Evolutionary conservation across 202 grass and related monocot genomes (phyloP), one percentile per base, ranked within the genome.

Genomic region (Panicum virgatum): DNA sequence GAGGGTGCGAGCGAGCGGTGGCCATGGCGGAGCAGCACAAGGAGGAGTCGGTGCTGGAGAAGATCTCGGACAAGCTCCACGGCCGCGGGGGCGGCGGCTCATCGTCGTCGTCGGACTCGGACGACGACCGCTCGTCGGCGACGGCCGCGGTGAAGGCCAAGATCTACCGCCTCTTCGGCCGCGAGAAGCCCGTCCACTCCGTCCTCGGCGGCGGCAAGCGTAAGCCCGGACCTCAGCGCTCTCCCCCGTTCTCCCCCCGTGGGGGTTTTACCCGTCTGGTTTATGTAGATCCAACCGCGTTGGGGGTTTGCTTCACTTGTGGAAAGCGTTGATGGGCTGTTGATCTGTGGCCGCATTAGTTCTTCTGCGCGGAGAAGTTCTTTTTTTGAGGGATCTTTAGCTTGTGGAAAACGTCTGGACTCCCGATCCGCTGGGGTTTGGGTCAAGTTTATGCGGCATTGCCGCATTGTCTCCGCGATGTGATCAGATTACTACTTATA

Each of bases 161-260:
- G 76, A 77, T 87, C 86, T 89, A 80, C 39, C 87, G 86, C 40
- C 64, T 88, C 13, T 93, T 91, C 75, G 92, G 96, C 62, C 78
- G 92, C 22, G 92, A 98, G 81, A 85, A 73, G 76, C 85, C 96
- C 40, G 84, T 98, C 22, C 96, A 98, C 69, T 71, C 86, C 62
- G 86, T 92, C 85, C 80, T 98, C 48, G 96, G 92, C 39, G 96
- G 90, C 62, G 96, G 96, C 65, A 91, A 95, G 78, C 90, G 96
- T 99, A 90, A 75, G 91, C 20, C 5, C 19, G 9, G 65, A 72
- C 46, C 48, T 85, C n/a, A n/a, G n/a, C n/a, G n/a, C n/a, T n/a
- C n/a, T n/a, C n/a, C 13, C 66, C 22, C 13, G 53, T 43, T 32
- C 19, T 34, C 22, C 26, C 3, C 12, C 4, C 2, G 7, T 47